Conservation (phyloP, 2,329 filamentous ascomycete genomes). For the Phoma sp. region DNA sequence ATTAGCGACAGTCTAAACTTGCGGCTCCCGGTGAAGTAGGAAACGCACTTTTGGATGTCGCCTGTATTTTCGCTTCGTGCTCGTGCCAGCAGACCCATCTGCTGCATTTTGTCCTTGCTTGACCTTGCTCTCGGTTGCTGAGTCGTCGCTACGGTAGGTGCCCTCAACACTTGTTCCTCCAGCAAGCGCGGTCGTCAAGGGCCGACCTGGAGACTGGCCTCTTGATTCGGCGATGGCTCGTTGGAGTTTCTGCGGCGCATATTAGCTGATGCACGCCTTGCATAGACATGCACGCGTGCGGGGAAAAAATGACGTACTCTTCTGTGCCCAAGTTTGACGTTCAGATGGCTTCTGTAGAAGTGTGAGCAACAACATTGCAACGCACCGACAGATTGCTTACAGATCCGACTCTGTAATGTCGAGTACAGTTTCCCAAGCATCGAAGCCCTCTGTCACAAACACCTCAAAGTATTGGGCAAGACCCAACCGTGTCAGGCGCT, state of each 20-base stretch:
- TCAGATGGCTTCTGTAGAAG: constrained; percentile 68
- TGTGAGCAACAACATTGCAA: background rate
- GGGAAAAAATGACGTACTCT: constrained; percentile 63
- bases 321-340: constrained; percentile 80
- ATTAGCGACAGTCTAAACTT: constrained; percentile 21
- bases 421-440: constrained; percentile 81
- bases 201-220: constrained; percentile 55
- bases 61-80: constrained; percentile 74
- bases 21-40: background rate
- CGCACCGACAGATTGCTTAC: constrained; percentile 54
- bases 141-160: constrained; percentile 60
- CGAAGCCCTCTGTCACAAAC: constrained; percentile 81
- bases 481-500: constrained; percentile 75
- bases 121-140: constrained; percentile 56
- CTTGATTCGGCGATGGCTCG: constrained; percentile 78
- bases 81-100: constrained; percentile 25
- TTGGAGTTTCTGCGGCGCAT: constrained; percentile 71
- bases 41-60: constrained; percentile 73
- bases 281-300: background rate
- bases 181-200: constrained; percentile 48
- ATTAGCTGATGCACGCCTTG: constrained; percentile 11
- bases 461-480: constrained; percentile 76
- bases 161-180: constrained; percentile 62
- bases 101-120: constrained; percentile 47
- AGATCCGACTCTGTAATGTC: constrained; percentile 86